Evolutionary conservation across 257 asterid species (phyloP), one percentile per base, ranked within the genome.

Genomic region (Coffea eugenioides): DNA sequence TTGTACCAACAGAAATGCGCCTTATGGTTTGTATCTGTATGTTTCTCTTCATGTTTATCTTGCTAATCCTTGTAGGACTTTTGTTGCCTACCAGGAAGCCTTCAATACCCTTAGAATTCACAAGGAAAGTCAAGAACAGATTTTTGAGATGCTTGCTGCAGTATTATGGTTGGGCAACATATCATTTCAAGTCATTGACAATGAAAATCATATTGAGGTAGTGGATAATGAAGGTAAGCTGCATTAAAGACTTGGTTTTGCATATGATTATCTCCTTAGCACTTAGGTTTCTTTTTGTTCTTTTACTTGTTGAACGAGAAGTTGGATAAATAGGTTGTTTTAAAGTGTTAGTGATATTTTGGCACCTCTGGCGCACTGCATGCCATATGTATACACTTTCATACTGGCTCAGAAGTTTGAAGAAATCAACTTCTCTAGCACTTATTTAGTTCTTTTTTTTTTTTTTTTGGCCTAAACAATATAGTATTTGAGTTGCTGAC

Each of bases 81-180:
- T 82, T 84, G 75, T 77, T 49, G 83, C 74, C 84, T 76, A 73
- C 83, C 85, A 96, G 99, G 97, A 84, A 81, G 99, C 98, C 71
- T 84, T 96, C 49, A 79, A 85, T 82, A 82, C 88, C 70, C 76
- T 89, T 68, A 73, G 86, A 87, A 91, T 96, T 83, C 85, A 88
- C 89, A 85, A 90, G 83, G 95, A 90, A 67, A 92, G 90, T 68
- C 97, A 94, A 84, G 94, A 91, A 81, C 92, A 86, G 54, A 88
- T 83, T 81, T 92, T 96, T 81, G 91, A 87, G 89, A 88, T 94
- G 95, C 90, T 92, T 85, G 93, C 98, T 83, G 94, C 98, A 49
- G 94, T 96, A 76, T 83, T 96, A 83, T 96, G 99, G 99, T 87
- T 96, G 84, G 99, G 99, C 77, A 92, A 96, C 90, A 92, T 94